Evolutionary conservation across 1,284 basidiomycete genomes (phyloP).

Genomic region (Spongiforma sp.): DNA sequence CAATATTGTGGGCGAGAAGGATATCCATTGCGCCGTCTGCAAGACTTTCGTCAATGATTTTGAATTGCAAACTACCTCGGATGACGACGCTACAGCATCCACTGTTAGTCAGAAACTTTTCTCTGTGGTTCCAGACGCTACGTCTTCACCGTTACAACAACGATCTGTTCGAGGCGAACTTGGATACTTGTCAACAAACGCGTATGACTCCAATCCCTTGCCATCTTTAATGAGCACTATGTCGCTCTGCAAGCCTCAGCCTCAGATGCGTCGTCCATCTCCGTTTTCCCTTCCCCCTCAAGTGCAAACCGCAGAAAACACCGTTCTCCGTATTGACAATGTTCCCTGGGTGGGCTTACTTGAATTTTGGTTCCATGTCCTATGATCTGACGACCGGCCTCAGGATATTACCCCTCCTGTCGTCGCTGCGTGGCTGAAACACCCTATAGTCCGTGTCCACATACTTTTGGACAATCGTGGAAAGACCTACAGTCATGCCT

Average conservation of each 20-base stretch:
- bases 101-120: slow-evolving; percentile 17
- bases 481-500: slow-evolving; percentile 82
- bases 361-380: slow-evolving; percentile 4
- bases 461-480: slow-evolving; percentile 79
- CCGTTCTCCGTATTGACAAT: slow-evolving; percentile 81
- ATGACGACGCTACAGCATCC: slow-evolving; percentile 26
- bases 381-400: slow-evolving; percentile 11
- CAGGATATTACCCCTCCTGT: slow-evolving; percentile 82
- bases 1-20: slow-evolving; percentile 85
- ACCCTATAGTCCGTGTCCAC: slow-evolving; percentile 70
- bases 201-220: slow-evolving; percentile 27
- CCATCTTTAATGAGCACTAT: slow-evolving; percentile 34
- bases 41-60: slow-evolving; percentile 71
- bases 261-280: slow-evolving; percentile 17
- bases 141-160: slow-evolving; percentile 31
- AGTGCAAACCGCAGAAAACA: slow-evolving; percentile 42
- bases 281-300: slow-evolving; percentile 18
- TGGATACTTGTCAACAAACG: slow-evolving; percentile 29
- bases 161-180: slow-evolving; percentile 23
- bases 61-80: slow-evolving; percentile 46
- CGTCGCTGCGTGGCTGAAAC: slow-evolving; percentile 69
- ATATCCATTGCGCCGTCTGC: slow-evolving; percentile 82
- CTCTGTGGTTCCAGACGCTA: slow-evolving; percentile 13
- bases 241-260: slow-evolving; percentile 19
- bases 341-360: slow-evolving; percentile 74